Evolutionary conservation across 106 monocot genomes (phyloP), one percentile per base, ranked within the genome.

Genomic region (Dactylorhiza incarnata): DNA sequence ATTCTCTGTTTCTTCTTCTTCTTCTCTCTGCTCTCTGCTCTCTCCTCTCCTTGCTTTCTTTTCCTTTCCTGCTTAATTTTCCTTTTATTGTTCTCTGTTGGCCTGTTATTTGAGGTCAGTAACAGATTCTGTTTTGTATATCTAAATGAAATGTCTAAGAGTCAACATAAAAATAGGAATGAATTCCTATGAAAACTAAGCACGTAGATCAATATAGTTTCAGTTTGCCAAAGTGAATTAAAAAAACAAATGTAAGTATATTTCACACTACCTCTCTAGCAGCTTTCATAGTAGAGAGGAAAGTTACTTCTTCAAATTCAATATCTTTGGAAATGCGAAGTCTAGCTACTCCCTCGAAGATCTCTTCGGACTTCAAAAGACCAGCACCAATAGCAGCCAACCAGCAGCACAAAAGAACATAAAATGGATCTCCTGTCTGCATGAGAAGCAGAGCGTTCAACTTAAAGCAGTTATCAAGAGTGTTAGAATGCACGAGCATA

Each of bases 401-500:
- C 97, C 97, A 97, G 77, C 97, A 97, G 73, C 89, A 97, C 55
- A 94, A 54, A 67, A 94, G 94, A 75, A 94, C 97, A 79, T 94
- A 89, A 37, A 97, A 78, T 0, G 97, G 89, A 85, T 97, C 97
- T 24, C 91, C 97, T 50, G 87, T 87, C 97, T 97, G 71, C 87
- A 63, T 49, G 77, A 76, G 77, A 76, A 54, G 23, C 43, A 71
- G 45, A 43, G 43, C 3, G 20, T 50, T 65, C n/a, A 80, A 67
- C 43, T 66, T 20, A 67, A 9, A 47, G 24, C 22, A n/a, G 22
- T 14, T 48, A 67, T 9, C 26, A 12, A 25, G 48, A 44, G 24
- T 47, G 15, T 29, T 17, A 12, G 19, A 68, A 65, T 45, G 6
- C n/a, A 43, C 9, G 29, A 29, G 7, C 52, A 74, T 74, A 53